A percentile compares a stretch with the other conserved stretches of the same genome.
phyloP scores from a whole-genome alignment of 1,284 basidiomycete genomes.

The Cystobasidium slooffiae region DNA sequence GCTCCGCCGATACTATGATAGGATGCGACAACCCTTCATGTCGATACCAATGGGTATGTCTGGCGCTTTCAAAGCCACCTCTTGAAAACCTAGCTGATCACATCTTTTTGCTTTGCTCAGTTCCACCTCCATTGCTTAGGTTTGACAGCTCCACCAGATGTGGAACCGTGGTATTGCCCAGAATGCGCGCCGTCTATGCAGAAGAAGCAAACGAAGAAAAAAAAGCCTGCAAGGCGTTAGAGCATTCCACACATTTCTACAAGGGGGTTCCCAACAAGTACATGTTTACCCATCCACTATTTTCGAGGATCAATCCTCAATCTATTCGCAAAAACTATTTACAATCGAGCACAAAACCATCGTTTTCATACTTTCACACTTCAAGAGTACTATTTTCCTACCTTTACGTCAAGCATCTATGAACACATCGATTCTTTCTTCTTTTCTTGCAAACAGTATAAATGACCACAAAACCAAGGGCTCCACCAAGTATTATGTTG shows the following conservation, averaged over 20 bases:
- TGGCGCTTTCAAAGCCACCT: not conserved
- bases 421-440: not conserved
- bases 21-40: conserved; percentile 53
- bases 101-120: conserved; percentile 34
- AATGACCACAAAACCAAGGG: not conserved
- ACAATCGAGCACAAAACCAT: too few relatives aligned
- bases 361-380: too few relatives aligned
- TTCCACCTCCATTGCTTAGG: conserved; percentile 50
- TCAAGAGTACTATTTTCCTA: too few relatives aligned
- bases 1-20: conserved; percentile 51
- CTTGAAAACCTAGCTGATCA: not conserved
- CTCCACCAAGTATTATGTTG: not conserved
- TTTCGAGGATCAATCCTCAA: not conserved
- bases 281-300: not conserved
- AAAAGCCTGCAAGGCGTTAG: conserved; percentile 4
- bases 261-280: too few relatives aligned
- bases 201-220: conserved; percentile 17
- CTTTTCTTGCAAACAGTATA: not conserved
- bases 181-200: conserved; percentile 10
- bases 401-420: too few relatives aligned
- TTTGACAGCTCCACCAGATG: conserved; percentile 45
- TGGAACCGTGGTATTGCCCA: conserved; percentile 28
- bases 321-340: not conserved
- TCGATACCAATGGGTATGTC: conserved; percentile 50
- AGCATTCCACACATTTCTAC: not conserved